Evolutionary conservation across 768 basidiomycete species (phyloP), one percentile per base, ranked within the genome.

Genomic region (Xanthoconium purpureum): DNA sequence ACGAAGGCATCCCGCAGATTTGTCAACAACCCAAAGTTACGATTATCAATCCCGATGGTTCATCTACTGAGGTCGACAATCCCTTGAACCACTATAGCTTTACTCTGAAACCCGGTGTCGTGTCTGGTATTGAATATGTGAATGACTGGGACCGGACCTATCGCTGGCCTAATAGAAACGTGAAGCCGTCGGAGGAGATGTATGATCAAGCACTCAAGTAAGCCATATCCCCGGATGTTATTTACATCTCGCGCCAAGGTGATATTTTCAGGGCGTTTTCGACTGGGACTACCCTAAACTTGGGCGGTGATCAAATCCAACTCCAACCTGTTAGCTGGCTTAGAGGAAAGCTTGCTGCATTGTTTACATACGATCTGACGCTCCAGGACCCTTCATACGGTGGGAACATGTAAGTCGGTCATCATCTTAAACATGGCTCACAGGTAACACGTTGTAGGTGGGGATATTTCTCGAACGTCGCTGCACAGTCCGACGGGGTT

Each of bases 311-410:
- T 1, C 1, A 6, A 8, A 15, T 39, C 18, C 3, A 14, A 1
- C 11, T 52, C 5, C 12, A 35, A 6, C 60, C 63, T 28, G 39
- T 62, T 5, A 17, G 10, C 32, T 59, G 63, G 63, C 60, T 64
- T 9, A 65, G 64, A 43, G 29, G 1, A 33, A 64, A 64, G 30
- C 44, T 64, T 2, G 49, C 54, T 18, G 52, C 18, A 12, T 37
- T 64, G 8, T 64, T 64, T 20, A 55, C 54, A 3, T 65, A 62
- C 18, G 56, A 62, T 38, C 38, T 64, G 29, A 62, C 60, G 2
- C 46, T 52, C 1, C 0, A 18, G 1, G 56, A 62, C 12, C 39
- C 60, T 9, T 52, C 50, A 15, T 64, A 65, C 7, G 55, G 52
- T 9, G 50, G 60, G 1, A 65, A 64, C 52, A 45, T 64, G 63